Evolutionary conservation across 2,329 filamentous ascomycete genomes (phyloP).

Genomic region (Immersiporthe knoxdaviesiana): DNA sequence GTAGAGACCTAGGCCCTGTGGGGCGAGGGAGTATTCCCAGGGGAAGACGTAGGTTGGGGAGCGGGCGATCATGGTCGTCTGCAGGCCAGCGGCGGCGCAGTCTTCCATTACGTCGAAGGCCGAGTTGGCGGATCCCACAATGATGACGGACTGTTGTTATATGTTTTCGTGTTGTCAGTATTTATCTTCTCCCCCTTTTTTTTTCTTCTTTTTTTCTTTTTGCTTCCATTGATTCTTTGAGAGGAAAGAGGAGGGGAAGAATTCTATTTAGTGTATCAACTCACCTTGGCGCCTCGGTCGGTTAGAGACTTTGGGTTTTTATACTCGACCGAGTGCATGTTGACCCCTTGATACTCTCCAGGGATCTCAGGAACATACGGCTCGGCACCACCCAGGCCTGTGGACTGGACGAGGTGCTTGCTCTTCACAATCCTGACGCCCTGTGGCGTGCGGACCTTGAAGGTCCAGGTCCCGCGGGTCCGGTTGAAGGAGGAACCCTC

Average conservation of each 20-base stretch:
- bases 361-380: constrained; percentile 46
- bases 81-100: constrained; percentile 38
- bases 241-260: neutral
- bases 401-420: constrained; percentile 52
- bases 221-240: no score
- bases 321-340: constrained; percentile 50
- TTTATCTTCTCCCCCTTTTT: neutral
- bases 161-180: neutral
- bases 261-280: neutral
- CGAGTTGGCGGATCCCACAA: constrained; percentile 47
- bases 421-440: constrained; percentile 38
- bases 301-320: constrained; percentile 41
- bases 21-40: constrained; percentile 36
- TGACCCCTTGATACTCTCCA: constrained; percentile 45
- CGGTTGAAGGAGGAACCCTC: constrained; percentile 44
- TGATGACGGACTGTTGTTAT: constrained; percentile 33
- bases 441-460: constrained; percentile 36
- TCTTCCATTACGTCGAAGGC: constrained; percentile 46
- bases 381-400: constrained; percentile 47
- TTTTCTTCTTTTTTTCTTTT: no score
- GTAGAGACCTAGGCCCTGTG: constrained; percentile 38
- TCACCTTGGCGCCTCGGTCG: constrained; percentile 29
- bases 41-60: constrained; percentile 43
- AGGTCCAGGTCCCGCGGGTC: constrained; percentile 42
- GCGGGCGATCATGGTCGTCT: constrained; percentile 41